Evolutionary conservation across 129 eudicot genomes (phyloP).

Genomic region (Flaveria brownii): DNA sequence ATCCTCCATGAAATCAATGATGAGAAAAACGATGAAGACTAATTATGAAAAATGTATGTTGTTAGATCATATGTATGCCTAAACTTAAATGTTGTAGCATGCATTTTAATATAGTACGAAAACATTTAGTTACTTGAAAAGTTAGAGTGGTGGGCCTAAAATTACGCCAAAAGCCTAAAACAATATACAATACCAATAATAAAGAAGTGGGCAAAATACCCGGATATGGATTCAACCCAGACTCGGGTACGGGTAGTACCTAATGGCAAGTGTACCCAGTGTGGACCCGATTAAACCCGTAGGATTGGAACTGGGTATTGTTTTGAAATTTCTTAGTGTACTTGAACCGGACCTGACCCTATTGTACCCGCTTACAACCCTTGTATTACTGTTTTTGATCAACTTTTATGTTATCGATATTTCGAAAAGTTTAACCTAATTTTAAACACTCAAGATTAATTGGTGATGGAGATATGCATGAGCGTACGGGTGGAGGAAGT

Average conservation of each 20-base stretch:
- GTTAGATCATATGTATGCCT: not conserved
- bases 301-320: no score
- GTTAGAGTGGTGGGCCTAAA: no score
- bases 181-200: no score
- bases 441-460: conserved; percentile 4
- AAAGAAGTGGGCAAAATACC: no score
- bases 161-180: no score
- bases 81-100: not conserved
- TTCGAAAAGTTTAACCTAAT: conserved; percentile 3
- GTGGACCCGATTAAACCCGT: no score
- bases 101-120: not conserved
- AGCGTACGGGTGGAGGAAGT: conserved; percentile 92
- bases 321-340: no score
- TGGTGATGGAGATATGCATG: not conserved
- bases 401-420: not conserved
- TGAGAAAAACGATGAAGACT: conserved; percentile 29
- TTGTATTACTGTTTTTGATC: not conserved
- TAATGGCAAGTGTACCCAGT: no score
- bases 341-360: no score
- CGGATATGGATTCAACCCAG: no score
- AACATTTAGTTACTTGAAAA: not conserved
- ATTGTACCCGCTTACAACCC: no score
- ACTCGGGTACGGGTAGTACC: no score
- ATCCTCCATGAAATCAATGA: conserved; percentile 46
- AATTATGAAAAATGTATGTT: not conserved